Conservation (phyloP, 208 protist genomes). For the Leishmania tarentolae region DNA sequence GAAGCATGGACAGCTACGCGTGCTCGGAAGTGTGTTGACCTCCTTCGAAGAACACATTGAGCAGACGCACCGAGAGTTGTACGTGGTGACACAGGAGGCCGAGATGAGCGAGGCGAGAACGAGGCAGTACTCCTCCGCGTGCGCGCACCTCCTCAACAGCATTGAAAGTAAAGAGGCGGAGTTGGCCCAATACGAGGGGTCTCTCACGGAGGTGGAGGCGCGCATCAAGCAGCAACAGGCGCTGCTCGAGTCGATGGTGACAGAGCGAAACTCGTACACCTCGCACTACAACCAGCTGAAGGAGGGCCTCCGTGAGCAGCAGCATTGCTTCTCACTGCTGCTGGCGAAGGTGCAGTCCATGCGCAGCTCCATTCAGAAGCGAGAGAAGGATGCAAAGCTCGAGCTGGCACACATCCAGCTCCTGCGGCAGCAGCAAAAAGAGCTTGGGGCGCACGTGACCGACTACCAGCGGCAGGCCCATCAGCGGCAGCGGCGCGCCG, state of each 20-base stretch:
- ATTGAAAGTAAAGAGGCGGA: conserved; percentile 82
- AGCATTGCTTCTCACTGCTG: conserved; percentile 94
- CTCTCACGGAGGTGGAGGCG: conserved; percentile 66
- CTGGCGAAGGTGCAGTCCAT: conserved; percentile 92
- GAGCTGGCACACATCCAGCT: conserved; percentile 53
- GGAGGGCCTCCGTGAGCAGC: conserved; percentile 94
- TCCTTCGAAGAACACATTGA: conserved; percentile 89
- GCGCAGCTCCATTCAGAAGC: conserved; percentile 93
- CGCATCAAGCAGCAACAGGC: conserved; percentile 72
- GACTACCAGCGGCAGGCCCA: conserved; percentile 40
- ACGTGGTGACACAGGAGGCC: conserved; percentile 89
- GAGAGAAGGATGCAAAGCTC: conserved; percentile 49
- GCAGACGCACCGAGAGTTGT: conserved; percentile 83
- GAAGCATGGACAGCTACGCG: conserved; percentile 76
- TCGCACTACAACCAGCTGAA: conserved; percentile 96
- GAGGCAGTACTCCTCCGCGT: conserved; percentile 60
- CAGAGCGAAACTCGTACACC: conserved; percentile 96
- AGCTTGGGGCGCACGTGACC: conserved; percentile 48
- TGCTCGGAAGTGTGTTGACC: conserved; percentile 89
- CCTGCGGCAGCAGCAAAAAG: conserved; percentile 55
- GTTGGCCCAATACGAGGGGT: conserved; percentile 85
- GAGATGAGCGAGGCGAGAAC: conserved; percentile 79
- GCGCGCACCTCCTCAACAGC: conserved; percentile 87
- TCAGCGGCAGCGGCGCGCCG: conserved; percentile 46
- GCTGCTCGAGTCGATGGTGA: conserved; percentile 92